A percentile compares a stretch with the other conserved stretches of the same genome.
phyloP scores from a whole-genome alignment of 2,329 filamentous ascomycete species.

The Corinectria fuckeliana region DNA sequence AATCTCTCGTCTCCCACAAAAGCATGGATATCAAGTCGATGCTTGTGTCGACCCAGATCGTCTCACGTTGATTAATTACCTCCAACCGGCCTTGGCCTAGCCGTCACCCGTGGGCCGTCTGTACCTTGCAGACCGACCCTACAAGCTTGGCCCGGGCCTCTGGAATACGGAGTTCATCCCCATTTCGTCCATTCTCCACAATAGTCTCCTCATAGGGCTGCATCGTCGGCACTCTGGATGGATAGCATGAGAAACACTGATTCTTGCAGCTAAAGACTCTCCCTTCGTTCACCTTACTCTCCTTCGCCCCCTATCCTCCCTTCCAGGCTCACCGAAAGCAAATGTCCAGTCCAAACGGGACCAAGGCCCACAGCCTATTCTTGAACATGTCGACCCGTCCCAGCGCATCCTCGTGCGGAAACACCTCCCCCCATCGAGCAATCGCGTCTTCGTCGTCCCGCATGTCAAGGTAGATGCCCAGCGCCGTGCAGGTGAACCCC shows the following conservation, averaged over 20 bases:
- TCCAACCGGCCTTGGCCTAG: neutral
- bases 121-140: slow-evolving; percentile 10
- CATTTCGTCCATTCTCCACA: slow-evolving; percentile 2
- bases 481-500: neutral
- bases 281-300: neutral
- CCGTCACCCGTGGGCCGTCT: neutral
- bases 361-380: neutral
- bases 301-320: no score
- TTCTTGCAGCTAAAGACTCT: neutral
- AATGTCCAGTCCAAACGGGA: neutral
- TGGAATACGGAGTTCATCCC: neutral
- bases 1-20: no score
- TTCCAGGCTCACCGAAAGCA: neutral
- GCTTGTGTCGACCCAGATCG: neutral
- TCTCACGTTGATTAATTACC: neutral
- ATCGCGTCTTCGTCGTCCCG: neutral
- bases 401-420: neutral
- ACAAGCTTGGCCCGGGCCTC: neutral
- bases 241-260: neutral
- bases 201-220: slow-evolving; percentile 11
- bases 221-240: neutral
- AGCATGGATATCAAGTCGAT: no score
- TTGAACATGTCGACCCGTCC: neutral
- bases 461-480: neutral
- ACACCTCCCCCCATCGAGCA: neutral